Base-by-base conservation (phyloP, 2,329 filamentous ascomycete genomes). In the Neobulgaria alba region DNA sequence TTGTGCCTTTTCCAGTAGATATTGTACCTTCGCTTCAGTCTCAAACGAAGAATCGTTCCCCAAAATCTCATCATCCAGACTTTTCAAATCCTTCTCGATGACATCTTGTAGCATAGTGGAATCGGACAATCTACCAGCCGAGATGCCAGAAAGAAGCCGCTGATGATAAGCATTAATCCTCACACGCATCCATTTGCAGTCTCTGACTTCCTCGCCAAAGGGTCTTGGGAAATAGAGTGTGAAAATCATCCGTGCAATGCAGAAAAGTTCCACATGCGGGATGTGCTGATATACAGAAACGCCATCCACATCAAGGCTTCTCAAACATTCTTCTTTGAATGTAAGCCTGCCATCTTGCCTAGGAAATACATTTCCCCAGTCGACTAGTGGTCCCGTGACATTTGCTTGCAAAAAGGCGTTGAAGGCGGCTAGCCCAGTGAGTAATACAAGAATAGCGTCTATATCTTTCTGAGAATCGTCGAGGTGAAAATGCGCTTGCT, bases 281-380 rank as follows among this genome's bases (percentile, higher is more conserved):
- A 88, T 88, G 43, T 94, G 72, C 35, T 81, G 77, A 62, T 96
- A 98, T 0, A 85, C 82, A 0, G 85, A 82, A 33, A 93, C 82
- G 9, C 92, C 92, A 60, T 98, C 92, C 1, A 87, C 71, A 17
- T 81, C 77, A 7, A 96, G 69, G 12, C 75, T 75, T 2, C 65
- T 64, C n/a, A 94, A 67, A 38, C 88, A 77, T n/a, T 70, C 62
- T 47, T 70, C 69, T 40, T 73, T 68, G 20, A 56, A 39, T 10
- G 19, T 32, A 18, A 30, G 29, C n/a, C n/a, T n/a, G 12, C 17
- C 41, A n/a, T 50, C 48, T 16, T 38, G 36, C n/a, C 26, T 34
- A 15, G 38, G 46, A 47, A 64, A 67, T 3, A 70, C 58, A 19
- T 64, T 62, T n/a, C 64, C 52, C 39, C 73, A 65, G 3, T 62